A percentile compares a stretch with the other conserved stretches of the same genome.
phyloP scores from a whole-genome alignment of 495 filamentous ascomycete species.

The Penicillium taxi region DNA sequence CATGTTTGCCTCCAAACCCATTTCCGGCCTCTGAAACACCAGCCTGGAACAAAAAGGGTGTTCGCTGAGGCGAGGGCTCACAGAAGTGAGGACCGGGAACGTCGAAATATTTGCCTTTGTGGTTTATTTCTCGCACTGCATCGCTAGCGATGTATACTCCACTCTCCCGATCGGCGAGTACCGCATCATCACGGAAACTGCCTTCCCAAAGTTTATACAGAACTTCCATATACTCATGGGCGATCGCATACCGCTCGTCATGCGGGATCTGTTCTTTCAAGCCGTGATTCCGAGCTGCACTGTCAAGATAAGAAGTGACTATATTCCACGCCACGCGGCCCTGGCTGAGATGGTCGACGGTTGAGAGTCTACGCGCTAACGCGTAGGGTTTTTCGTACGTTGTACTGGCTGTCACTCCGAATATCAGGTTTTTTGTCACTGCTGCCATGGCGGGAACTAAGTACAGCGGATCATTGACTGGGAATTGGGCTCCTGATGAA shows the following conservation, averaged over 20 bases:
- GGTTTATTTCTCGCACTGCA: constrained; percentile 47
- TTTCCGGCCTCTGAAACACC: constrained; percentile 47
- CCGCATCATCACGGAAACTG: constrained; percentile 53
- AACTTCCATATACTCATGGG: constrained; percentile 52
- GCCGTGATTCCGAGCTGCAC: constrained; percentile 48
- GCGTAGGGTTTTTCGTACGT: constrained; percentile 56
- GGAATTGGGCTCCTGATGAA: constrained; percentile 25
- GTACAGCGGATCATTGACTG: constrained; percentile 39
- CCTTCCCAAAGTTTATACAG: constrained; percentile 55
- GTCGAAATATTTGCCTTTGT: constrained; percentile 48
- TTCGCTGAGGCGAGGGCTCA: constrained; percentile 50
- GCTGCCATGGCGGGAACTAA: constrained; percentile 49
- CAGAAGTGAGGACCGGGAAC: constrained; percentile 51
- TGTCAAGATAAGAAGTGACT: constrained; percentile 53
- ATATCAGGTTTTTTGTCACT: constrained; percentile 46
- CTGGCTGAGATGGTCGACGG: constrained; percentile 51
- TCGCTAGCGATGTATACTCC: constrained; percentile 45
- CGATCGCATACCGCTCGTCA: constrained; percentile 51
- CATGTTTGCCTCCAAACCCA: constrained; percentile 48
- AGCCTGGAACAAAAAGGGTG: constrained; percentile 49
- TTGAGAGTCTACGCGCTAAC: constrained; percentile 49
- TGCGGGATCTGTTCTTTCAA: constrained; percentile 42
- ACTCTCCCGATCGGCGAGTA: constrained; percentile 38
- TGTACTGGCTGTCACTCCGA: constrained; percentile 43
- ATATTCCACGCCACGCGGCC: constrained; percentile 54